Base-by-base conservation (phyloP, 345 rosid species). In the Gossypium australe region DNA sequence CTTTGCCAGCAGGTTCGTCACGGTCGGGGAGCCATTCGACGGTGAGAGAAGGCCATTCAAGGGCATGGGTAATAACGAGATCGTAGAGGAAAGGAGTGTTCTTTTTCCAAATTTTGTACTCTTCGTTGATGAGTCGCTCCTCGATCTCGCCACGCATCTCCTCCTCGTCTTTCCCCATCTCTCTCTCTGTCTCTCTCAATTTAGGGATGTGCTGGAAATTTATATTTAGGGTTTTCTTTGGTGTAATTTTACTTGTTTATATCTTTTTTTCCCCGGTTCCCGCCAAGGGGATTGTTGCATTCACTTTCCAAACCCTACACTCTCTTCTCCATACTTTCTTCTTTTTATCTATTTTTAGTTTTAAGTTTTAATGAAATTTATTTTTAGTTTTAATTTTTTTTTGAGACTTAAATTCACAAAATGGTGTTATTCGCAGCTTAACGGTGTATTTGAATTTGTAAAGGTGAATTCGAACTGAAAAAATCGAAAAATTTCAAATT, bases 41-140 rank as follows among this genome's bases (percentile, higher is more conserved):
- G 52, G 98, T 93, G 77, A 93, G 97, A 24, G 98, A 95, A 4
- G 99, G 99, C 99, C 98, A 95, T 70, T 95, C 98, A 18, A 95
- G 90, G 77, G 99, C 99, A 64, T 95, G 98, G 52, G 98, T 93
- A 47, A 95, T 93, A 69, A 95, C 97, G 45, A 95, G 90, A 82
- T 95, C 98, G 82, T 95, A 95, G 16, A 95, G 91, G 80, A 95
- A 95, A 9, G 98, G 99, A 25, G 99, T 95, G 85, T 95, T 95
- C 87, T 95, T 95, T 86, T 93, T 95, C 99, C 98, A 95, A 70
- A 93, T 93, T 89, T 95, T 93, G 89, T 95, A 95, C 80, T 93
- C 99, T 82, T 95, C 97, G 75, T 91, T 95, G 80, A 95, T 89
- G 63, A 93, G 82, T 43, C 98, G 61, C 84, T 95, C 99, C 83